Evolutionary conservation across 2,329 filamentous ascomycete species (phyloP).

Genomic region (Arthrinium phaeospermum): DNA sequence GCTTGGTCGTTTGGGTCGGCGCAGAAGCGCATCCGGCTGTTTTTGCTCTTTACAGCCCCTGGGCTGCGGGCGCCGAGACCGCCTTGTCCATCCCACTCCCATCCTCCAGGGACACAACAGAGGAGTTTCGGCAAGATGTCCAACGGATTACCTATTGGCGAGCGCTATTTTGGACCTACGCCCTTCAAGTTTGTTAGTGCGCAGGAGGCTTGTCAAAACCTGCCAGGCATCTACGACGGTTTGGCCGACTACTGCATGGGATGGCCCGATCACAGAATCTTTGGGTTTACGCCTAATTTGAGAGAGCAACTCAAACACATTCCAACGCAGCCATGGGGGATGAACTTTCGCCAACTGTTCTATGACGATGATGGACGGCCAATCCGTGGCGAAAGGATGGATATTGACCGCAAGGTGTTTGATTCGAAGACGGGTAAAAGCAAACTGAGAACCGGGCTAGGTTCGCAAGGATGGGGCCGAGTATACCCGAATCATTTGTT

Average conservation of each 20-base stretch:
- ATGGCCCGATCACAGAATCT: constrained; percentile 71
- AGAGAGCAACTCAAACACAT: constrained; percentile 60
- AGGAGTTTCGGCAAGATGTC: constrained; percentile 60
- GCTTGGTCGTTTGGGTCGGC: constrained; percentile 71
- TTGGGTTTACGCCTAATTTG: constrained; percentile 44
- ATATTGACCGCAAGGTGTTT: constrained; percentile 35
- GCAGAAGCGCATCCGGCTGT: constrained; percentile 70
- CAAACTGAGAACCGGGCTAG: constrained; percentile 39
- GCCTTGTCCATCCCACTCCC: constrained; percentile 68
- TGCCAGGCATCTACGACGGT: constrained; percentile 68
- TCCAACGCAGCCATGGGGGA: constrained; percentile 62
- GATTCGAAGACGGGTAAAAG: constrained; percentile 40
- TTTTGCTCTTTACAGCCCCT: constrained; percentile 74
- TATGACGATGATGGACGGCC: constrained; percentile 25
- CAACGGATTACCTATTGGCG: constrained; percentile 65
- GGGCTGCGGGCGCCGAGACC: constrained; percentile 60
- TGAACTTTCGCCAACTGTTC: constrained; percentile 57
- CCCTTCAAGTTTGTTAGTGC: constrained; percentile 66
- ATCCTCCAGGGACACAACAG: constrained; percentile 46
- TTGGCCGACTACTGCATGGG: constrained; percentile 65
- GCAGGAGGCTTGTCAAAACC: constrained; percentile 58
- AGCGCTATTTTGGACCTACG: constrained; percentile 54
- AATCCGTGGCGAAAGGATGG: background rate
- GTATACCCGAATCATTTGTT: constrained; percentile 60
- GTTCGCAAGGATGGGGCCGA: constrained; percentile 56